A percentile compares a stretch with the other conserved stretches of the same genome.
Conservation (phyloP, 345 rosid species). For the Hypericum androsaemum region DNA sequence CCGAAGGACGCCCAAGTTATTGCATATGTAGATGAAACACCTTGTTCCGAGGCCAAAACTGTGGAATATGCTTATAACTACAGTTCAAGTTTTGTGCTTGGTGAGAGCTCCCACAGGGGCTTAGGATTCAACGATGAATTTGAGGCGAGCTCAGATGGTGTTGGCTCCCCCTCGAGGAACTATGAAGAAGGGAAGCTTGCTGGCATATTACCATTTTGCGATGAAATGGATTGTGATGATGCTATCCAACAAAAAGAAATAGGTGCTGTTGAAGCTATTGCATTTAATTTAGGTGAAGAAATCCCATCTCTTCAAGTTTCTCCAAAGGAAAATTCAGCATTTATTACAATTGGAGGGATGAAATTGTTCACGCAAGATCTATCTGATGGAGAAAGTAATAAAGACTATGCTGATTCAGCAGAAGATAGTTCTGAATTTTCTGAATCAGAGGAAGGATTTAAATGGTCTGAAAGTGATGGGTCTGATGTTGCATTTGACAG, state of each 20-base stretch:
- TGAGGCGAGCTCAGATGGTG: conserved; percentile 36
- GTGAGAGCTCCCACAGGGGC: conserved; percentile 52
- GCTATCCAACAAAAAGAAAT: conserved; percentile 15
- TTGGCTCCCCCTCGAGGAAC: conserved; percentile 31
- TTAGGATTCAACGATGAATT: conserved; percentile 51
- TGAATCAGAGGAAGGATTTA: too few species aligned
- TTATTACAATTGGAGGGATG: conserved; percentile 67
- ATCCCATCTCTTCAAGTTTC: conserved; percentile 20
- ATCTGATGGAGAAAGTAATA: conserved; percentile 51
- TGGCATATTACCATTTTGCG: conserved; percentile 20
- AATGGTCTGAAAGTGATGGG: conserved; percentile 36
- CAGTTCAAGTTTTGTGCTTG: conserved; percentile 51
- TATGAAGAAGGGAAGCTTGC: conserved; percentile 22
- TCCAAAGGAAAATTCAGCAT: conserved; percentile 50
- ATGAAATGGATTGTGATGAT: too few species aligned
- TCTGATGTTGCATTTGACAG: conserved; percentile 34
- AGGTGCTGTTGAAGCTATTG: conserved; percentile 20
- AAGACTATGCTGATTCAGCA: conserved; percentile 2
- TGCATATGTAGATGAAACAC: conserved; percentile 54
- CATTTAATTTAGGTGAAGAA: conserved; percentile 21
- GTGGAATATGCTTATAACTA: conserved; percentile 43
- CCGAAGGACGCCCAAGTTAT: conserved; percentile 38
- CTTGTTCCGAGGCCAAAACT: conserved; percentile 25
- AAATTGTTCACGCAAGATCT: conserved; percentile 68
- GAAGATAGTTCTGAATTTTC: conserved; percentile 26